Percentiles rank a stretch among this genome's conserved stretches.
These are phyloP conservation scores for Coemansia sp. DNA, from an alignment of 371 early-diverging fungal species.

Conservation along the genomic window DNA sequence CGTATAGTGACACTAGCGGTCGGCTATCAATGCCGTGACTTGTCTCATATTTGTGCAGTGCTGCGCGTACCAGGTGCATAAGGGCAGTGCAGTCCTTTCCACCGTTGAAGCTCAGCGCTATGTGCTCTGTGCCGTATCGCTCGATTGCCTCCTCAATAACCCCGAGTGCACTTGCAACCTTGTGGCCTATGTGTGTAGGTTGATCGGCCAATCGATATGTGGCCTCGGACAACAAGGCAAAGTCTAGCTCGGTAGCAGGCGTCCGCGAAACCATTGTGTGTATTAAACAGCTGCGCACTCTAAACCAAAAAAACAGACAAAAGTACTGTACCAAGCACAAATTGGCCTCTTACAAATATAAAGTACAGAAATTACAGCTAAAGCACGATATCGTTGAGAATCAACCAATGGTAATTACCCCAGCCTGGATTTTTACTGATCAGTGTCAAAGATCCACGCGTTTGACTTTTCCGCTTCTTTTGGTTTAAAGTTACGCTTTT, in stretches of 20 bases:
- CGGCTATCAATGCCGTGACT: slow-evolving; percentile 19
- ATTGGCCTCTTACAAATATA: no score
- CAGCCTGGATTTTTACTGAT: background rate
- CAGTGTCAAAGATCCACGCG: background rate
- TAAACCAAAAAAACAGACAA: background rate
- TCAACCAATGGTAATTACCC: no score
- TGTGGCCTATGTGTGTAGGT: slow-evolving; percentile 47
- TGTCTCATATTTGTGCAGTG: slow-evolving; percentile 53
- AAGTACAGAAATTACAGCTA: no score
- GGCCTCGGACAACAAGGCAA: slow-evolving; percentile 23
- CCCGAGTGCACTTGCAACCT: slow-evolving; percentile 56
- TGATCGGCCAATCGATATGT: slow-evolving; percentile 35
- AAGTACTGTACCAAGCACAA: background rate
- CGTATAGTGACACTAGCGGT: slow-evolving; percentile 64
- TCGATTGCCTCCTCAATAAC: slow-evolving; percentile 67
- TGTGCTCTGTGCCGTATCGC: slow-evolving; percentile 54
- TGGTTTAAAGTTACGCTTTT: background rate
- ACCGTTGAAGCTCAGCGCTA: slow-evolving; percentile 87
- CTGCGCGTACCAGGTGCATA: slow-evolving; percentile 76
- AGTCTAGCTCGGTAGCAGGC: slow-evolving; percentile 21
- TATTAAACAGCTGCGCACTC: background rate
- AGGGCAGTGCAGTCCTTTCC: slow-evolving; percentile 97
- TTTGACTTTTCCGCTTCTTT: background rate
- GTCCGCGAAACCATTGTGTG: slow-evolving; percentile 5
- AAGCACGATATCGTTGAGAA: no score